These are phyloP conservation scores for Helianthus annuus DNA, from an alignment of 129 eudicot species.

Conservation along the genomic window HanXRQr2.0-SUNRISE NC_035438.2:47573577-47574076, in stretches of 20 bases:
- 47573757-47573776: background rate
- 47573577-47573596: no score
- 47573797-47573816: background rate
- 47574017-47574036: no score
- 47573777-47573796: background rate
- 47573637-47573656: slow-evolving; percentile 48
- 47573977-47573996: no score
- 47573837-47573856: background rate
- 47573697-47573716: background rate
- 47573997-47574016: no score
- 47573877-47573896: no score
- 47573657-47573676: slow-evolving; percentile 57
- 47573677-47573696: background rate
- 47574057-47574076: no score
- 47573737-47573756: background rate
- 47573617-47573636: slow-evolving; percentile 30
- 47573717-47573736: no score
- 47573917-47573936: no score
- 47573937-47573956: no score
- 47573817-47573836: slow-evolving; percentile 2
- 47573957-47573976: no score
- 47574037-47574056: no score
- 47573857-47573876: background rate
- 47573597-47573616: slow-evolving; percentile 3
- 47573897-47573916: no score